Conservation (phyloP, 805 yeast species). For the Starmerella apis region DNA sequence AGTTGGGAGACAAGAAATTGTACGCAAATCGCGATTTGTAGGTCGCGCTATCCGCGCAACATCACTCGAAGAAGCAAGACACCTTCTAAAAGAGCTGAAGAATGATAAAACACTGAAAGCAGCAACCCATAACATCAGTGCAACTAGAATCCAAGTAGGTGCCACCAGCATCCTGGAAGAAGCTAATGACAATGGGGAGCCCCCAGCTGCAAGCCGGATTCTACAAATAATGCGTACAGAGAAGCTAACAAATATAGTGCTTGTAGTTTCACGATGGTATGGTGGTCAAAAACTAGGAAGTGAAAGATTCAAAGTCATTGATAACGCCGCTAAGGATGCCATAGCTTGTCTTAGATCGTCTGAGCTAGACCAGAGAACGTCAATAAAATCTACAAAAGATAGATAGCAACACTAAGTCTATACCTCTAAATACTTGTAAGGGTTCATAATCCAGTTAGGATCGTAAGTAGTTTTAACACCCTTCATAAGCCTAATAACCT, state of each 20-base stretch:
- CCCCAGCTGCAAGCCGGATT: conserved; percentile 58
- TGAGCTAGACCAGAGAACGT: neutral
- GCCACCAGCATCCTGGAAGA: conserved; percentile 41
- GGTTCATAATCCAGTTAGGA: conserved; percentile 86
- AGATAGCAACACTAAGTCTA: neutral
- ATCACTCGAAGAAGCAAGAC: conserved; percentile 37
- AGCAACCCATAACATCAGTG: conserved; percentile 68
- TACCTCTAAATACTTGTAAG: conserved; percentile 54
- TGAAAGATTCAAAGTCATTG: conserved; percentile 57
- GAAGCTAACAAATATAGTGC: conserved; percentile 43
- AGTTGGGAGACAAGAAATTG: conserved; percentile 27
- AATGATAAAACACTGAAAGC: conserved; percentile 40
- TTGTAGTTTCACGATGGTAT: conserved; percentile 72
- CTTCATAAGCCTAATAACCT: conserved; percentile 64
- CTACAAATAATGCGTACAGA: conserved; percentile 45
- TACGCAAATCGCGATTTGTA: conserved; percentile 57
- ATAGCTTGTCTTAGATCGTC: conserved; percentile 28
- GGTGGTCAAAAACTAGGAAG: conserved; percentile 71
- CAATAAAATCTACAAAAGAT: neutral
- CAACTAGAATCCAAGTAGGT: conserved; percentile 49
- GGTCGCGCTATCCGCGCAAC: conserved; percentile 44
- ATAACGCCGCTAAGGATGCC: conserved; percentile 46
- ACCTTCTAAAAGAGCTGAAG: conserved; percentile 31
- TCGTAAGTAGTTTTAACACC: conserved; percentile 72
- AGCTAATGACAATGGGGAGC: conserved; percentile 58